phyloP scores from a whole-genome alignment of 495 filamentous ascomycete species.

The Tuber indicum region DNA sequence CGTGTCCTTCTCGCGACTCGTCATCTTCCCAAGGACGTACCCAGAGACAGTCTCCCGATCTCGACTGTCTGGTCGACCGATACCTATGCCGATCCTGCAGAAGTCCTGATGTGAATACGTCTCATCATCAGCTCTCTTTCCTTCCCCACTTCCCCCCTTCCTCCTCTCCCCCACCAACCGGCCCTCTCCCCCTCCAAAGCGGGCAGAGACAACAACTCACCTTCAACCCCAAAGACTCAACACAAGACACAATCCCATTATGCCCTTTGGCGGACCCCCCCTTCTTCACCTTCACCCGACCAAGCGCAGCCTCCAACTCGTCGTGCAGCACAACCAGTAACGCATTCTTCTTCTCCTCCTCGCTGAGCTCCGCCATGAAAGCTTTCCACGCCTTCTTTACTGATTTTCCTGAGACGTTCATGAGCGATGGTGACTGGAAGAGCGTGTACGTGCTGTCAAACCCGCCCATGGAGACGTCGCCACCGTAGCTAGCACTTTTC shows the following conservation, averaged over 20 bases:
- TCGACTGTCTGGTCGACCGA: conserved; percentile 60
- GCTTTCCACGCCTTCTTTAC: conserved; percentile 47
- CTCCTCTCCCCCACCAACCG: neutral
- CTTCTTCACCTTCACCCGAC: conserved; percentile 56
- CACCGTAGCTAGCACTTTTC: conserved; percentile 44
- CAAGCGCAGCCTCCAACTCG: conserved; percentile 65
- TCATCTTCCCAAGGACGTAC: conserved; percentile 67
- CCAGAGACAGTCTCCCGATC: conserved; percentile 53
- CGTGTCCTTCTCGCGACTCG: conserved; percentile 46
- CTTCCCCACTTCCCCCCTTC: neutral
- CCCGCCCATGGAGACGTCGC: conserved; percentile 45
- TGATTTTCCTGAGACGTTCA: conserved; percentile 67
- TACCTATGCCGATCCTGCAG: conserved; percentile 56
- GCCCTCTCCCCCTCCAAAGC: conserved; percentile 33
- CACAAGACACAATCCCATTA: conserved; percentile 68
- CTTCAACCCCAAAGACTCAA: conserved; percentile 45
- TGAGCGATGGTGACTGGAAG: conserved; percentile 61
- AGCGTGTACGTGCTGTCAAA: conserved; percentile 53
- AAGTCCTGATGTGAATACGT: conserved; percentile 41
- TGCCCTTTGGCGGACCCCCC: conserved; percentile 60
- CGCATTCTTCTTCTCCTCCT: conserved; percentile 42
- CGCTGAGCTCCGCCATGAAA: conserved; percentile 44
- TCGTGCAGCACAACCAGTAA: conserved; percentile 73
- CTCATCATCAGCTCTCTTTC: conserved; percentile 17
- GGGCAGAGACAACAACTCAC: conserved; percentile 14